Conservation (phyloP, 345 rosid species). For the Eucalyptus pauciflora region DNA sequence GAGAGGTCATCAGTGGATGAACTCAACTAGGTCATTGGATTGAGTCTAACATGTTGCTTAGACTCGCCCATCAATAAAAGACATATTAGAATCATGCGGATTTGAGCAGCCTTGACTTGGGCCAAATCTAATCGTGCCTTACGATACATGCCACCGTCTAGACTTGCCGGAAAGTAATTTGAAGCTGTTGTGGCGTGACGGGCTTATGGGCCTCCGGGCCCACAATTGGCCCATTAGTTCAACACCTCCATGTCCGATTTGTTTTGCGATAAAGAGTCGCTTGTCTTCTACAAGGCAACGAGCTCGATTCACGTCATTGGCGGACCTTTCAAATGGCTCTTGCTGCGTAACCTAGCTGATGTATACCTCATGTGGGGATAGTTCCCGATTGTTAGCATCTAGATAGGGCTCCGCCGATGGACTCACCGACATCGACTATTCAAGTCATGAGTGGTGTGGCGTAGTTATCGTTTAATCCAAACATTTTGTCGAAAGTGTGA, state of each 20-base stretch:
- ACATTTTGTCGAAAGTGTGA: not conserved
- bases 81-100: not conserved
- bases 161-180: not conserved
- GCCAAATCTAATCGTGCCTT: not conserved
- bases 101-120: not conserved
- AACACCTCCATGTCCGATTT: not conserved
- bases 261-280: not conserved
- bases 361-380: not conserved
- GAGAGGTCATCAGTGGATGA: not conserved
- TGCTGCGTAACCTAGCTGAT: not conserved
- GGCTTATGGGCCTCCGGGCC: not conserved
- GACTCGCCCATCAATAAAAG: not conserved
- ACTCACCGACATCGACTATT: not conserved
- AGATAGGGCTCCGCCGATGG: not conserved
- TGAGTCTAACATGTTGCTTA: not conserved
- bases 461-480: not conserved
- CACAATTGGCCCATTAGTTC: not conserved
- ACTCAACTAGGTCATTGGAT: not conserved
- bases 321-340: not conserved
- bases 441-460: fast-evolving
- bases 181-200: not conserved
- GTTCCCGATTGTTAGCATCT: not conserved
- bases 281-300: not conserved
- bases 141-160: not conserved
- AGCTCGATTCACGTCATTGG: not conserved